Evolutionary conservation across 768 basidiomycete species (phyloP), one percentile per base, ranked within the genome.

Genomic region (Omphalotus guepiniiformis): DNA sequence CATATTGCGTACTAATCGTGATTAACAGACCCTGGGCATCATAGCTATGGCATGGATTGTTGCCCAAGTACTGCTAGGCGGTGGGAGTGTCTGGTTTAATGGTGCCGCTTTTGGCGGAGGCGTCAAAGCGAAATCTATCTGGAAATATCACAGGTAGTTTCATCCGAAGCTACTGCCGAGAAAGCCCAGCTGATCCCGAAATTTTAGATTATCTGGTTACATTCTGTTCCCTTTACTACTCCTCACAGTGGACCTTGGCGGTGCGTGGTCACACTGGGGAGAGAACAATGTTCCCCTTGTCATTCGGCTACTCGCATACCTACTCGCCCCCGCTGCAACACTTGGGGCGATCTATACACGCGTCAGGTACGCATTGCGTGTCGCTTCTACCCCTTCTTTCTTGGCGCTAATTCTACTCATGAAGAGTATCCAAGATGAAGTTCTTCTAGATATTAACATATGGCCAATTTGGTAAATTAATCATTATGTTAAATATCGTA

Each of bases 91-190:
- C 13, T 90, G 88, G 88, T 82, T 74, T 51, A 73, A 67, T 6
- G 89, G 89, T 9, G 72, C 71, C 13, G 69, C 72, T 0, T 86
- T 91, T 58, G 88, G 89, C 4, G 87, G 88, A 1, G 81, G 78
- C 12, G 62, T 70, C 36, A 83, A 78, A 59, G 87, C 88, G 12
- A 92, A 88, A 61, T 61, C 68, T 1, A 49, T 91, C 16, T 93
- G 89, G 85, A 93, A 91, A 60, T 92, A 88, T 54, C 90, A 93
- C 57, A 69, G 90, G 84, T 82, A 51, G 34, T 63, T 38, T 25
- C n/a, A n/a, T n/a, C n/a, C n/a, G n/a, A n/a, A n/a, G n/a, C n/a
- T n/a, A n/a, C 23, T 21, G n/a, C 22, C 37, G 29, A 12, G 18
- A n/a, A 22, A 26, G 21, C 44, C 16, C 18, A 13, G 11, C 40